Conservation (phyloP, 2,329 filamentous ascomycete species). For the Verticillium nonalfalfae region DNA sequence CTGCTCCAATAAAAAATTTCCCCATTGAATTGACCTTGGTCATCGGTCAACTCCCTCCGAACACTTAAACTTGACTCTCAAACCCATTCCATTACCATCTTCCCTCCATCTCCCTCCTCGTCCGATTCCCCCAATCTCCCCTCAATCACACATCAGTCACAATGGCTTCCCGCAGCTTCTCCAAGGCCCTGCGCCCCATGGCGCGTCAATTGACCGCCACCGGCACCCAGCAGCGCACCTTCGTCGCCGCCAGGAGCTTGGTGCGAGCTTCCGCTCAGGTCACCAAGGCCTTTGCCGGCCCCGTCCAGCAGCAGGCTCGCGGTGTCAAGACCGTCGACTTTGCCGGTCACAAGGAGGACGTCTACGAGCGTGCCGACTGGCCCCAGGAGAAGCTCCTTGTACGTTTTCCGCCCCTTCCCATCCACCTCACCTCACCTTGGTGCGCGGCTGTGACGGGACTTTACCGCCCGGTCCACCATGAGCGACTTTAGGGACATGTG, state of each 20-base stretch:
- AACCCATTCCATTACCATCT: conserved; percentile 8
- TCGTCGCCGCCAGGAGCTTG: conserved; percentile 52
- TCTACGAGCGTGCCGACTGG: conserved; percentile 98
- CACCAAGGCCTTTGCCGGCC: conserved; percentile 31
- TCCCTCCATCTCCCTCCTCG: conserved; percentile 5
- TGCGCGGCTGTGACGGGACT: neutral
- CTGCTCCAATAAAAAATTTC: conserved; percentile 14
- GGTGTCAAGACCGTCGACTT: conserved; percentile 99
- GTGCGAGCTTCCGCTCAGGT: conserved; percentile 43
- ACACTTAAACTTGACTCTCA: conserved; percentile 3
- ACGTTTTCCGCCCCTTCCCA: neutral
- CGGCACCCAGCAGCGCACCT: conserved; percentile 55
- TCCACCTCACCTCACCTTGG: neutral
- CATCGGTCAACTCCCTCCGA: conserved; percentile 12
- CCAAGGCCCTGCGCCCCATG: conserved; percentile 59
- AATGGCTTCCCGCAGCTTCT: conserved; percentile 76
- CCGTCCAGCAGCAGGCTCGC: conserved; percentile 65
- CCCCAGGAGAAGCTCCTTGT: conserved; percentile 96
- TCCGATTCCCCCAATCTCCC: conserved; percentile 18
- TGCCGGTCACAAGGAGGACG: conserved; percentile 87
- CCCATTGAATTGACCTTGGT: conserved; percentile 12
- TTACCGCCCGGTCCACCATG: neutral
- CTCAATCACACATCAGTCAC: conserved; percentile 31
- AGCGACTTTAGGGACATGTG: neutral
- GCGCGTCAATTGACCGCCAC: conserved; percentile 58